phyloP scores from a whole-genome alignment of 2,329 filamentous ascomycete species.

The Zasmidium angulare region DNA sequence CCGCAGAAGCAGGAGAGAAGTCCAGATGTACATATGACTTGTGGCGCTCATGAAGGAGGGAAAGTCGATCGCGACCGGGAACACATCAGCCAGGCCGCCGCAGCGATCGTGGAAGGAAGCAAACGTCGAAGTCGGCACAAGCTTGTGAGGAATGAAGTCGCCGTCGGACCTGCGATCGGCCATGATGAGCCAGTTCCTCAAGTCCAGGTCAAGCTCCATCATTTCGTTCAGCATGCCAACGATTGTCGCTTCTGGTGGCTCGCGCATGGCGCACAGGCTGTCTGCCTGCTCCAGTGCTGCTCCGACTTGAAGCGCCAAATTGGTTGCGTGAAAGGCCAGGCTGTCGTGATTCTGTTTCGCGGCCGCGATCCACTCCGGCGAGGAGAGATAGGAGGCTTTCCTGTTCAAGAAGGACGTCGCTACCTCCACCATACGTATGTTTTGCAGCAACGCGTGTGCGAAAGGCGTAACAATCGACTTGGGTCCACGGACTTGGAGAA shows the following conservation, averaged over 20 bases:
- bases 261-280: neutral
- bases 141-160: neutral
- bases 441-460: neutral
- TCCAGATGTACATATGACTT: neutral
- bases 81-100: neutral
- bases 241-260: neutral
- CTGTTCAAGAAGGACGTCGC: neutral
- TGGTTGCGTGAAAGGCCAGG: neutral
- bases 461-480: neutral
- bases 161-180: neutral
- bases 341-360: neutral
- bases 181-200: neutral
- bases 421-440: neutral
- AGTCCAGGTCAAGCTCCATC: neutral
- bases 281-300: neutral
- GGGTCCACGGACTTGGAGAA: slow-evolving; percentile 1
- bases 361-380: neutral
- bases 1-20: neutral
- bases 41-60: slow-evolving; percentile 1
- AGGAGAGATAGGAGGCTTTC: neutral
- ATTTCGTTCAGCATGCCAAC: neutral
- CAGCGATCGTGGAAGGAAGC: neutral
- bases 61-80: neutral
- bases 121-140: neutral
- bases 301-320: neutral